Conservation (phyloP, 495 filamentous ascomycete species). For the Staphylotrichum longicolle region DNA sequence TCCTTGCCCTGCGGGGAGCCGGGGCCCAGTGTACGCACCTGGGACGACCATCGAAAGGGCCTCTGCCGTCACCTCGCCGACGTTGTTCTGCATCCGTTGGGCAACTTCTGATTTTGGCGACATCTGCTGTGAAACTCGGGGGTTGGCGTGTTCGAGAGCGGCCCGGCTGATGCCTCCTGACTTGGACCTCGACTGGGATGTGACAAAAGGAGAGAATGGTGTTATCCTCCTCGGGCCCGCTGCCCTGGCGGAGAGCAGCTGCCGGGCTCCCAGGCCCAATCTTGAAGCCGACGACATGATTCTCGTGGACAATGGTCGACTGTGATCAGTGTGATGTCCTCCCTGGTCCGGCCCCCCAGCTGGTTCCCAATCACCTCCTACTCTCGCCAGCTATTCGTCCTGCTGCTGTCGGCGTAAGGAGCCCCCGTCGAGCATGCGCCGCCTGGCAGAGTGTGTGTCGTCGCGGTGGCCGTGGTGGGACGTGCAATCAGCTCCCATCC, state of each 20-base stretch:
- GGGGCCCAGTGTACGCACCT: constrained; percentile 10
- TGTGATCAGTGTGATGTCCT: background rate
- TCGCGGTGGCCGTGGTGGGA: background rate
- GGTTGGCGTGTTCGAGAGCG: background rate
- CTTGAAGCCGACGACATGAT: constrained; percentile 19
- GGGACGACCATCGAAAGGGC: constrained; percentile 21
- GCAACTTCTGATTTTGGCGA: background rate
- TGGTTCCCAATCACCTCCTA: background rate
- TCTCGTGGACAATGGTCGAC: background rate
- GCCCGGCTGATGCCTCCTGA: background rate
- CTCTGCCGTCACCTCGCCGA: background rate
- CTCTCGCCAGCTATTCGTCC: background rate
- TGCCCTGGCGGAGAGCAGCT: constrained; percentile 8
- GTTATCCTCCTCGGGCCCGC: background rate
- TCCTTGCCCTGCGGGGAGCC: background rate
- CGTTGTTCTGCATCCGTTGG: background rate
- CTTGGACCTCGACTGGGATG: constrained; percentile 9
- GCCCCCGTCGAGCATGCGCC: constrained; percentile 7
- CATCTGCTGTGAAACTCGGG: background rate
- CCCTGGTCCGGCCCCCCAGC: background rate
- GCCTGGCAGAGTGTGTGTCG: background rate
- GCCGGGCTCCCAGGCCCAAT: constrained; percentile 19
- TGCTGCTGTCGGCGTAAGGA: background rate
- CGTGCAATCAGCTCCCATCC: background rate
- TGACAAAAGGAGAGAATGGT: background rate